Conservation (phyloP, 2,329 filamentous ascomycete species). For the Parasarocladium wereldwijsianum region DNA sequence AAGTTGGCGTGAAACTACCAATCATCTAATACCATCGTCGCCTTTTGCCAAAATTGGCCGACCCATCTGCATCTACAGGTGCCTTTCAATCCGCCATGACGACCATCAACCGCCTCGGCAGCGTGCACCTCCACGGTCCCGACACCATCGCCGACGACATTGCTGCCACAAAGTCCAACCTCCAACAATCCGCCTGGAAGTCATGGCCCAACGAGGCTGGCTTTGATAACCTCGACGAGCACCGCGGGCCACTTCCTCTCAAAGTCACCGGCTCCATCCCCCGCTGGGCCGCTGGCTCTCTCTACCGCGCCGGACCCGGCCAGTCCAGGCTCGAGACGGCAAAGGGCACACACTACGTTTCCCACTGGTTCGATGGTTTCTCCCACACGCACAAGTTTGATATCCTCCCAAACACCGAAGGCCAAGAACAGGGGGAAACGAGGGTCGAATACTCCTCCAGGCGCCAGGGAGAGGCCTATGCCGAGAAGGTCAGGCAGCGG, state of each 20-base stretch:
- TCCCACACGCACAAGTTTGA: conserved; percentile 59
- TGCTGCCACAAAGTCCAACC: background rate
- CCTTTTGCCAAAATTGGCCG: too few relatives aligned
- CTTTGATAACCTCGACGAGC: conserved; percentile 53
- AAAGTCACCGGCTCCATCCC: conserved; percentile 53
- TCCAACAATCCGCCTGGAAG: background rate
- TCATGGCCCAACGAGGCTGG: conserved; percentile 33
- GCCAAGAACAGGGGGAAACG: conserved; percentile 3
- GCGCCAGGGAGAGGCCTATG: conserved; percentile 47
- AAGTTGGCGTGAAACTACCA: too few relatives aligned
- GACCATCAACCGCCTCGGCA: background rate
- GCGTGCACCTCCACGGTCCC: background rate
- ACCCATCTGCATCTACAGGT: too few relatives aligned
- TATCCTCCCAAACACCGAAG: conserved; percentile 31
- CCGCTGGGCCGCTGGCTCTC: conserved; percentile 51
- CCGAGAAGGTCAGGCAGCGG: conserved; percentile 43
- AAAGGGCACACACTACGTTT: conserved; percentile 45
- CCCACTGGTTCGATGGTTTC: conserved; percentile 75
- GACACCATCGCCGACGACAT: background rate
- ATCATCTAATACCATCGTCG: too few relatives aligned
- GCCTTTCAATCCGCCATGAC: too few relatives aligned
- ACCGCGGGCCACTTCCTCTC: conserved; percentile 49
- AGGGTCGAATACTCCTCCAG: conserved; percentile 57
- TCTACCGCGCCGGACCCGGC: conserved; percentile 65
- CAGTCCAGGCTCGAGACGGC: conserved; percentile 39